Evolutionary conservation across 148 eudicot genomes (phyloP).

Genomic region (Simmondsia chinensis): DNA sequence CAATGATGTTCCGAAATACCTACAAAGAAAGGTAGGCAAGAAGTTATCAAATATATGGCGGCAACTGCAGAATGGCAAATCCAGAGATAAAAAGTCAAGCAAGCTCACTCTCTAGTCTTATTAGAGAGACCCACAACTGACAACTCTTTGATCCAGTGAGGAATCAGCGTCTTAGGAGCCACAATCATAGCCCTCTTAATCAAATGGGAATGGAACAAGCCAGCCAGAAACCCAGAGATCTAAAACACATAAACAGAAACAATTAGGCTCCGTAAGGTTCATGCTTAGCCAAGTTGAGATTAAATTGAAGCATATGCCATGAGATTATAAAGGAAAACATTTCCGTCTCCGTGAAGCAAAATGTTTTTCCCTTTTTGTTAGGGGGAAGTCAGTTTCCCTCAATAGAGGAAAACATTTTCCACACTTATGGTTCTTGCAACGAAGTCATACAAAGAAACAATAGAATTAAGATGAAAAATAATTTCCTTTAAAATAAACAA

Average conservation of each 20-base stretch:
- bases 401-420: too few species aligned
- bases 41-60: neutral
- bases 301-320: too few species aligned
- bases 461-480: too few species aligned
- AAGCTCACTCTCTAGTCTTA: conserved; percentile 78
- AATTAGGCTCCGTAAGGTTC: too few species aligned
- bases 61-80: neutral
- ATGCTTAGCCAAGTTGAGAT: too few species aligned
- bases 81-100: conserved; percentile 1
- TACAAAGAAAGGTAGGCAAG: conserved; percentile 18
- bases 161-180: conserved; percentile 89
- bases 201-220: conserved; percentile 63
- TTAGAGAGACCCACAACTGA: conserved; percentile 65
- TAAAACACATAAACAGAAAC: conserved; percentile 12
- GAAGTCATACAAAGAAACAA: too few species aligned
- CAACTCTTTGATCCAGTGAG: conserved; percentile 95
- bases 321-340: too few species aligned
- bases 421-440: too few species aligned
- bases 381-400: too few species aligned
- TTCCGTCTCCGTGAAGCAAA: too few species aligned
- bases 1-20: conserved; percentile 66
- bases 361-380: too few species aligned
- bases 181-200: conserved; percentile 72
- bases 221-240: conserved; percentile 87
- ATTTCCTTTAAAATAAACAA: too few species aligned